These are phyloP conservation scores for Erythrophleum fordii DNA, from an alignment of 306 rosid species.

Conservation along the genomic window DNA sequence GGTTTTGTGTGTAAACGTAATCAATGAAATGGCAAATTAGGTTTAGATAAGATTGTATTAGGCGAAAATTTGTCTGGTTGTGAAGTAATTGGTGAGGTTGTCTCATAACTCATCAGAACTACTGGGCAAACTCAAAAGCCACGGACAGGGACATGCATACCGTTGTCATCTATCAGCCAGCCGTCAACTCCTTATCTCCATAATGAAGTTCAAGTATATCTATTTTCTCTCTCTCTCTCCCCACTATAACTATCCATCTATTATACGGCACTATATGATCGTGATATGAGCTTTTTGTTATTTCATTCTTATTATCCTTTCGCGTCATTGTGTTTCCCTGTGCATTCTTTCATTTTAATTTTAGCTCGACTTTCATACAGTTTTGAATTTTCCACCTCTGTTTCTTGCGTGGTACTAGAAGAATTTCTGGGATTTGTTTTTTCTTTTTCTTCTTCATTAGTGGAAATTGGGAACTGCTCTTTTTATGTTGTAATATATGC, in stretches of 20 bases:
- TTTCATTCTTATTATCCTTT: constrained; percentile 39
- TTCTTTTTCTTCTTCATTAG: no score
- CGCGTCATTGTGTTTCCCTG: constrained; percentile 36
- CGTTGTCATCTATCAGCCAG: background rate
- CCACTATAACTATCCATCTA: constrained; percentile 33
- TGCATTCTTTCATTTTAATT: background rate
- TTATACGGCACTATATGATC: background rate
- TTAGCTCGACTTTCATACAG: constrained; percentile 1
- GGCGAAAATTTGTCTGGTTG: constrained; percentile 35
- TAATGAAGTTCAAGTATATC: constrained; percentile 32
- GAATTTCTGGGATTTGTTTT: no score
- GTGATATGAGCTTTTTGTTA: constrained; percentile 28
- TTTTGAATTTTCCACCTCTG: background rate
- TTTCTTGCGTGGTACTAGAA: no score
- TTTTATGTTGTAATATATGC: no score
- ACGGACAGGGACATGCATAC: no score
- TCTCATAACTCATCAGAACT: constrained; percentile 27
- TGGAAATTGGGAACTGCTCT: no score
- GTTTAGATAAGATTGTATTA: background rate
- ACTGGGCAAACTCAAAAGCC: constrained; percentile 38
- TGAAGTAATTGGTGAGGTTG: constrained; percentile 33
- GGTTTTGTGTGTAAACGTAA: background rate
- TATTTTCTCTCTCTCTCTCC: constrained; percentile 22
- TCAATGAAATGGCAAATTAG: constrained; percentile 22
- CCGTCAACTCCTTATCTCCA: constrained; percentile 38